Conservation (phyloP, 2,329 filamentous ascomycete genomes). For the Tolypocladium cylindrosporum region DNA sequence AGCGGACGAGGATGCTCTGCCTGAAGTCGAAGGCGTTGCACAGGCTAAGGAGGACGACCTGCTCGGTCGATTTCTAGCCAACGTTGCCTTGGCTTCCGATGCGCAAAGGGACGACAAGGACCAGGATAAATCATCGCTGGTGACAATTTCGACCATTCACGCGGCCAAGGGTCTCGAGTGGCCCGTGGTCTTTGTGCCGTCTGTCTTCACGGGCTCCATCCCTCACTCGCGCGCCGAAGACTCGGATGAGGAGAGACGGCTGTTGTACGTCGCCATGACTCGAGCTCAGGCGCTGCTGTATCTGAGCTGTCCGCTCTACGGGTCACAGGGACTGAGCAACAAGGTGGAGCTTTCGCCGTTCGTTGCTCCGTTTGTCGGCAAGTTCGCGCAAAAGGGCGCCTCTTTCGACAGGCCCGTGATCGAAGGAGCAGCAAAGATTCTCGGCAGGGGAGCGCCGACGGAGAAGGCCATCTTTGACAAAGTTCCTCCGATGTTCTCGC, state of each 20-base stretch:
- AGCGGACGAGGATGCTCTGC: slow-evolving; percentile 44
- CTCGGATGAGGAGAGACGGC: slow-evolving; percentile 71
- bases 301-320: slow-evolving; percentile 67
- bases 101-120: slow-evolving; percentile 54
- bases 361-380: slow-evolving; percentile 38
- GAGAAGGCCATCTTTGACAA: slow-evolving; percentile 42
- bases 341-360: slow-evolving; percentile 64
- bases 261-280: slow-evolving; percentile 96
- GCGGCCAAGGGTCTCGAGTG: slow-evolving; percentile 94
- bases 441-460: slow-evolving; percentile 52
- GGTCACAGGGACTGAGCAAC: slow-evolving; percentile 45
- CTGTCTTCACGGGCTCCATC: slow-evolving; percentile 81
- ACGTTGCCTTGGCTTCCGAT: slow-evolving; percentile 78
- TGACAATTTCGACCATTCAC: slow-evolving; percentile 94
- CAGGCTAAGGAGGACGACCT: slow-evolving; percentile 55
- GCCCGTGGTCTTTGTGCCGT: slow-evolving; percentile 90
- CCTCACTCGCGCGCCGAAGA: slow-evolving; percentile 83
- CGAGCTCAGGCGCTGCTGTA: slow-evolving; percentile 80
- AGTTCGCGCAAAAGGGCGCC: slow-evolving; percentile 54
- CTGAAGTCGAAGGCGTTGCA: slow-evolving; percentile 60
- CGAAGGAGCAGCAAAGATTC: slow-evolving; percentile 58
- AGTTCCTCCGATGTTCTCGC: slow-evolving; percentile 41
- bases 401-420: slow-evolving; percentile 54
- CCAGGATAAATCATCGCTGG: slow-evolving; percentile 46
- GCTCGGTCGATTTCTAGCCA: slow-evolving; percentile 75